phyloP scores from a whole-genome alignment of 2,329 filamentous ascomycete genomes.

The Alternaria sp. region DNA sequence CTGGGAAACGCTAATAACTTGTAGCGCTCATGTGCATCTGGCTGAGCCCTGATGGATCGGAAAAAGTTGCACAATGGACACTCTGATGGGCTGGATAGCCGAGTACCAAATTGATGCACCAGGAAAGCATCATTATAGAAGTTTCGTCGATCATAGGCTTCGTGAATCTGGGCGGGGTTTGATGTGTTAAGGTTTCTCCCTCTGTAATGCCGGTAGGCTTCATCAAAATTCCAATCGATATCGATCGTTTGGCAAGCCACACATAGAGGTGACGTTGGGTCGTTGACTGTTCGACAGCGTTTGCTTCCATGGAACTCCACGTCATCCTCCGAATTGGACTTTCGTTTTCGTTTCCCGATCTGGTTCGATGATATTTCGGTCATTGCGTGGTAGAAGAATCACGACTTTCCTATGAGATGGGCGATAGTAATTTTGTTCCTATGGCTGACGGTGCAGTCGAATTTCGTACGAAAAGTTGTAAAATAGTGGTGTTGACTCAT shows the following conservation, averaged over 20 bases:
- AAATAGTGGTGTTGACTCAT: neutral
- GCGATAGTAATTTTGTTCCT: neutral
- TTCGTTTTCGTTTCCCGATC: neutral
- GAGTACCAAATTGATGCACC: conserved; percentile 9
- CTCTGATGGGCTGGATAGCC: neutral
- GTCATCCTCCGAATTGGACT: neutral
- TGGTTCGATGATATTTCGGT: neutral
- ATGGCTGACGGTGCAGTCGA: neutral
- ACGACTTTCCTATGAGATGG: neutral
- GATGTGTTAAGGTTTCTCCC: neutral
- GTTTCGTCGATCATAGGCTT: conserved; percentile 1
- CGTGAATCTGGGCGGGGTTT: neutral
- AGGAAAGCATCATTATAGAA: conserved; percentile 9
- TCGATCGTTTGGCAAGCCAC: conserved; percentile 8
- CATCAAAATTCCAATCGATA: conserved; percentile 10
- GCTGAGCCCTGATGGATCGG: conserved; percentile 12
- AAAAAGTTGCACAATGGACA: conserved; percentile 13
- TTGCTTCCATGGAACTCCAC: neutral
- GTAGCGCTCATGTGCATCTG: conserved; percentile 12
- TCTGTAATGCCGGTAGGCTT: conserved; percentile 5
- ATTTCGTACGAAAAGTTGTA: no score
- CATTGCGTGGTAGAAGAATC: neutral
- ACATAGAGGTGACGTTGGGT: conserved; percentile 6
- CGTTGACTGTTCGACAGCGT: neutral
- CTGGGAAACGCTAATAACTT: conserved; percentile 25